A percentile compares a stretch with the other conserved stretches of the same genome.
These are phyloP conservation scores for Amniculicola lignicola DNA, from an alignment of 495 filamentous ascomycete genomes.

Conservation along the genomic window DNA sequence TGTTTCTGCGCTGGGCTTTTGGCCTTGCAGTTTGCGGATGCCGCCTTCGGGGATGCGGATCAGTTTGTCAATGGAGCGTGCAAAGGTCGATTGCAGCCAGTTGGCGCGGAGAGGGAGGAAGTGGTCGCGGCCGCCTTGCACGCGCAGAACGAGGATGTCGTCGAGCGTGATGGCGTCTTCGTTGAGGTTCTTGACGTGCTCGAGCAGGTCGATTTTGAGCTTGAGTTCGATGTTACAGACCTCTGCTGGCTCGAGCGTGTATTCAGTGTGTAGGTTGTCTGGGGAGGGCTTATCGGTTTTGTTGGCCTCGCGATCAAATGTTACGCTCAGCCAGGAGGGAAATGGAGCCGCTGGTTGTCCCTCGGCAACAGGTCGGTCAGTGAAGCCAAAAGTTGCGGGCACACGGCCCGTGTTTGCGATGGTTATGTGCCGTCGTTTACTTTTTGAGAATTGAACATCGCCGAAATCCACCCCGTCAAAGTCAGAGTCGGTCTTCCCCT, in stretches of 20 bases:
- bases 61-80: conserved; percentile 76
- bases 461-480: conserved; percentile 72
- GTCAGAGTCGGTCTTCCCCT: conserved; percentile 22
- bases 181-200: conserved; percentile 70
- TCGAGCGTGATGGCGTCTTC: conserved; percentile 62
- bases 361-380: conserved; percentile 58
- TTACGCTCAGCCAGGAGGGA: conserved; percentile 66
- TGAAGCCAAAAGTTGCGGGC: conserved; percentile 69
- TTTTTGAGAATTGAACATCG: conserved; percentile 62
- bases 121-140: conserved; percentile 80
- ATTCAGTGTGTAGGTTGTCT: conserved; percentile 41
- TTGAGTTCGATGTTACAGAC: conserved; percentile 66
- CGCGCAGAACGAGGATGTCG: conserved; percentile 86
- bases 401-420: conserved; percentile 89
- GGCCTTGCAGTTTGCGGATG: conserved; percentile 54
- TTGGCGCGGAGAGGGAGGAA: conserved; percentile 76
- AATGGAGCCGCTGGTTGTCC: conserved; percentile 45
- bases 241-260: conserved; percentile 78
- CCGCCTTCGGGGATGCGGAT: conserved; percentile 78
- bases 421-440: conserved; percentile 63
- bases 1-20: conserved; percentile 34
- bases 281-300: conserved; percentile 40
- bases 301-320: conserved; percentile 52
- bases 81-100: conserved; percentile 82
- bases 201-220: conserved; percentile 58